Base-by-base conservation (phyloP, 306 rosid species). In the Corylus avellana region DNA sequence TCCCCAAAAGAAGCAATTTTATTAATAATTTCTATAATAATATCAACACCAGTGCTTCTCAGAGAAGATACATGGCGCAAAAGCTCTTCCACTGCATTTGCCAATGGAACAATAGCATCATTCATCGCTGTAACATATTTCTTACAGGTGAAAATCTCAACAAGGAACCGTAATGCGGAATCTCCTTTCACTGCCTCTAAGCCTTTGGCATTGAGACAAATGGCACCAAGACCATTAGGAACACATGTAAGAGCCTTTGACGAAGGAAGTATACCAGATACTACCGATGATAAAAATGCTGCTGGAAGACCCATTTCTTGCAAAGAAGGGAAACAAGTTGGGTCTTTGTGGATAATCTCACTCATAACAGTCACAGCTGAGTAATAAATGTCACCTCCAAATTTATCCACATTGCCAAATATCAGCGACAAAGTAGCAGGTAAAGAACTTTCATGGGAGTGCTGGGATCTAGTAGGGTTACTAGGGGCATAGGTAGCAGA, bases 291-390 rank as follows among this genome's bases (percentile, higher is more conserved):
- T 80, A 94, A 80, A 87, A 94, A 94, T 64, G 95, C 97, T 79
- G 88, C 90, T 48, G 98, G 98, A 75, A 94, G 98, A 75, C 97
- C 97, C 92, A 91, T 85, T 80, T 94, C 98, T 83, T 91, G 97
- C 83, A 94, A 79, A 85, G 87, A 78, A 80, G 93, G 78, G 84
- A 88, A 94, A 80, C 89, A 91, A 29, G 97, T 94, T 71, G 98
- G 97, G 78, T 94, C 98, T 84, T 90, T 94, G 90, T 94, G 98
- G 85, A 94, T 94, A 62, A 92, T 91, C 89, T 94, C 98, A 86
- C 97, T 94, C 97, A 94, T 88, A 67, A 94, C 93, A 74, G 97
- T 92, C 85, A 91, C 98, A 77, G 98, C 98, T 53, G 98, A 94
- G 87, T 88, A 87, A 88, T 92, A 94, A 85, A 94, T 92, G 79